Base-by-base conservation (phyloP, 371 early-diverging fungal genomes). In the Rhizopus sp. region DNA sequence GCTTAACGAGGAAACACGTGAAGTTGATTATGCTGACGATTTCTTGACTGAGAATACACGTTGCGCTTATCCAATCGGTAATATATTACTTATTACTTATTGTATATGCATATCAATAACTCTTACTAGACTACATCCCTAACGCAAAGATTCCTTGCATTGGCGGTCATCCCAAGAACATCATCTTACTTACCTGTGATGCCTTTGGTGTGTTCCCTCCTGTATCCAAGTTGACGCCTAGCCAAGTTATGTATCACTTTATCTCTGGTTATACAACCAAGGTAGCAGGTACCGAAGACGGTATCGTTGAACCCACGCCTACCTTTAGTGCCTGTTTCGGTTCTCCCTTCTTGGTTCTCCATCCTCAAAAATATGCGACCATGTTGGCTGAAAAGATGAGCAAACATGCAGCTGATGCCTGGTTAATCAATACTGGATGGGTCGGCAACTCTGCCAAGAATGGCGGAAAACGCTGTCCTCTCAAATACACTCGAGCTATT, bases 341-440 rank as follows among this genome's bases (percentile, higher is more conserved):
- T 62, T 91, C 95, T 58, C 97, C 98, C 32, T 98, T 98, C 92
- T 77, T 98, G 40, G 95, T 96, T 55, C 91, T 93, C 81, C 98
- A 98, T 77, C 98, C 98, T 45, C 89, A 89, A 68, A 91, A 91
- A 68, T 98, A 98, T 80, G 98, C 98, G 31, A 85, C 88, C 72
- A 98, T 98, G 97, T 82, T 98, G 57, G 96, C 97, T 7, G 85
- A 93, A 39, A 94, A 96, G 88, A 95, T 98, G 87, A 72, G 84
- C 63, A 49, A 90, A 49, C 93, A 97, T 83, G 79, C 86, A 72
- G 91, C 91, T 53, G 78, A 93, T 72, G 97, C 92, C 23, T 98
- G 97, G 96, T 80, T 98, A 73, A 89, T 98, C 83, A 98, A 98
- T 88, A 98, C 98, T 44, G 98, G 98, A 48, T 98, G 98, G 97